A percentile compares a stretch with the other conserved stretches of the same genome.
Conservation (phyloP, 2,329 filamentous ascomycete genomes). For the Nothophaeocryptopus gaeumannii region DNA sequence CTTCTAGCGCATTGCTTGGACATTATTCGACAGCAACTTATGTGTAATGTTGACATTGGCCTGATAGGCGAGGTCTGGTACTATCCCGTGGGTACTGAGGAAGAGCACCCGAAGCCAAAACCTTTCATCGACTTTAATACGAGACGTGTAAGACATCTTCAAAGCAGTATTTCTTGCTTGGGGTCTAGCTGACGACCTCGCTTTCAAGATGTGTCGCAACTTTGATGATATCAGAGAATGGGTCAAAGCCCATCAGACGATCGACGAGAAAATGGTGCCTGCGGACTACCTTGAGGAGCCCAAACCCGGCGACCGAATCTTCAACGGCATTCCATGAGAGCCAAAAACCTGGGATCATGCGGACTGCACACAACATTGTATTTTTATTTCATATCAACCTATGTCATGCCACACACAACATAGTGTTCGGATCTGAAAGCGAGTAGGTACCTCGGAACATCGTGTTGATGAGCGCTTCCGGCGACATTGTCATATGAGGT, state of each 20-base stretch:
- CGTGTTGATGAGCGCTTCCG: no score
- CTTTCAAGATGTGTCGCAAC: conserved; percentile 59
- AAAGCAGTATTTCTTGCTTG: no score
- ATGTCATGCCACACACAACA: no score
- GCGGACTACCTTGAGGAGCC: conserved; percentile 20
- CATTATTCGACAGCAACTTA: conserved; percentile 61
- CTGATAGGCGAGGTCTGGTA: conserved; percentile 63
- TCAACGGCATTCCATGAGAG: conserved; percentile 17
- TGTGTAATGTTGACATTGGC: conserved; percentile 61
- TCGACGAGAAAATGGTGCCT: conserved; percentile 38
- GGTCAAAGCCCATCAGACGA: conserved; percentile 56
- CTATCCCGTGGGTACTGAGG: no score
- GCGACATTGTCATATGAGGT: no score
- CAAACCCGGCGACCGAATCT: conserved; percentile 14
- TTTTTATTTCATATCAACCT: no score
- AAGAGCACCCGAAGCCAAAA: conserved; percentile 36
- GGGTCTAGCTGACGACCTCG: no score
- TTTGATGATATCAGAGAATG: conserved; percentile 54
- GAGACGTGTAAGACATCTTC: no score
- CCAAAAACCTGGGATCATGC: no score
- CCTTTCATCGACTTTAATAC: conserved; percentile 64
- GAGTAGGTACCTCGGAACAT: no score
- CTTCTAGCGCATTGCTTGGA: conserved; percentile 59
- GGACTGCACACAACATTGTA: no score
- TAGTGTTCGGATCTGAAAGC: no score